Percentiles rank a stretch among this genome's conserved stretches.
Evolutionary conservation across 305 asterid species (phyloP).

Genomic region (Fraxinus baroniana): DNA sequence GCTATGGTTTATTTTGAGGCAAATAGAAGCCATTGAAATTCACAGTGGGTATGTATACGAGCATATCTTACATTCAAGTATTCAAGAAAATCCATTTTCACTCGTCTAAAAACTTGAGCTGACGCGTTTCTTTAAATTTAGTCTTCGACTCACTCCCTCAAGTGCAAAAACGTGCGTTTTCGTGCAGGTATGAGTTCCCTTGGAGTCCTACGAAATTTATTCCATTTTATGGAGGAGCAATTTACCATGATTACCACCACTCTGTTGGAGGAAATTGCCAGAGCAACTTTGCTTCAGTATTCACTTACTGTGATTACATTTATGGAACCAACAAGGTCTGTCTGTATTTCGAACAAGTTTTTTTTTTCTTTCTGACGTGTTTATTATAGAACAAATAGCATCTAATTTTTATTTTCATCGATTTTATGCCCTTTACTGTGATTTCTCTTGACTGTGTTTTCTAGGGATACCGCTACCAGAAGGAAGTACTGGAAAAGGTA

Average conservation of each 20-base stretch:
- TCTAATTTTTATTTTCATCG: neutral
- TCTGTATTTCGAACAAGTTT: neutral
- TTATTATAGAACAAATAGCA: neutral
- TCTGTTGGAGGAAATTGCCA: constrained; percentile 66
- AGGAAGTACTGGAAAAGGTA: constrained; percentile 58
- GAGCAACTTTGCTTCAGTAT: constrained; percentile 72
- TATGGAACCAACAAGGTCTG: constrained; percentile 76
- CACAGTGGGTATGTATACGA: constrained; percentile 51
- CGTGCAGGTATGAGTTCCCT: constrained; percentile 65
- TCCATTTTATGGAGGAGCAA: constrained; percentile 79
- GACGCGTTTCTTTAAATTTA: neutral
- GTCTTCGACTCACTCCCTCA: neutral
- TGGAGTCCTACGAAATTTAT: constrained; percentile 68
- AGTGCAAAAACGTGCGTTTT: neutral
- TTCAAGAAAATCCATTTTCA: neutral
- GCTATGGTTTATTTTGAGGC: constrained; percentile 67
- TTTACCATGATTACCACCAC: constrained; percentile 76
- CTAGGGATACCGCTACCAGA: constrained; percentile 60
- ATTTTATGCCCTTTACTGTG: neutral
- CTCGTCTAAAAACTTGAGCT: neutral
- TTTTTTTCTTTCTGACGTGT: neutral
- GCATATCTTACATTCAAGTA: neutral
- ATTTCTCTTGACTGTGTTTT: neutral
- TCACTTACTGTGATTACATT: constrained; percentile 69
- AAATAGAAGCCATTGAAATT: constrained; percentile 68